phyloP scores from a whole-genome alignment of 1,284 basidiomycete genomes.

The Boletus holoroseus region DNA sequence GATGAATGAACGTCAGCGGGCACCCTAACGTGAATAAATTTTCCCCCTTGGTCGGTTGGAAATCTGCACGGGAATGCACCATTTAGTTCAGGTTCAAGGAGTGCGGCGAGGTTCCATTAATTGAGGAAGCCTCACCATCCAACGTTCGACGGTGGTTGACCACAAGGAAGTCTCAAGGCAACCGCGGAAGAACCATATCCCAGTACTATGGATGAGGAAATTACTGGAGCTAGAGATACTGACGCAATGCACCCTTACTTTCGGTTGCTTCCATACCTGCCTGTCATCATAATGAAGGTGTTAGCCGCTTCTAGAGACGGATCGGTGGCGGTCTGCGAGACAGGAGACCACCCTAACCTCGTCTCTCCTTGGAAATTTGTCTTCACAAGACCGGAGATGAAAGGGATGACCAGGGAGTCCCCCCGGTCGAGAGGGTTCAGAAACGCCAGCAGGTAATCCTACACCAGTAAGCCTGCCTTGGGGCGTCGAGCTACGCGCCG shows the following conservation, averaged over 20 bases:
- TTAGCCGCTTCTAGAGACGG: conserved; percentile 13
- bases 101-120: conserved; percentile 22
- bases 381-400: conserved; percentile 28
- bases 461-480: conserved; percentile 3
- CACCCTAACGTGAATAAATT: conserved; percentile 15
- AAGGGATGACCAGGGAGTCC: conserved; percentile 8
- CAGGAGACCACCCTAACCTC: conserved; percentile 17
- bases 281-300: conserved; percentile 18
- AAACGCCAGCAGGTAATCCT: conserved; percentile 12
- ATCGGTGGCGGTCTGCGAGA: conserved; percentile 20
- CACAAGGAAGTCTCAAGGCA: conserved; percentile 28
- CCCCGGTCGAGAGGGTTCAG: conserved; percentile 5
- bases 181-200: conserved; percentile 19
- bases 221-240: conserved; percentile 10
- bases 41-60: conserved; percentile 15
- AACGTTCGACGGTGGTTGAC: conserved; percentile 6
- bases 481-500: conserved; percentile 25
- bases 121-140: conserved; percentile 9
- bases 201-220: conserved; percentile 13
- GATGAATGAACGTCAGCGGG: conserved; percentile 22
- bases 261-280: conserved; percentile 13
- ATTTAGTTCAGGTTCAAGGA: conserved; percentile 3
- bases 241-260: conserved; percentile 14
- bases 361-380: conserved; percentile 15
- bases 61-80: conserved; percentile 12